Base-by-base conservation (phyloP, 2,329 filamentous ascomycete species). In the Fusarium abutilonis region DNA sequence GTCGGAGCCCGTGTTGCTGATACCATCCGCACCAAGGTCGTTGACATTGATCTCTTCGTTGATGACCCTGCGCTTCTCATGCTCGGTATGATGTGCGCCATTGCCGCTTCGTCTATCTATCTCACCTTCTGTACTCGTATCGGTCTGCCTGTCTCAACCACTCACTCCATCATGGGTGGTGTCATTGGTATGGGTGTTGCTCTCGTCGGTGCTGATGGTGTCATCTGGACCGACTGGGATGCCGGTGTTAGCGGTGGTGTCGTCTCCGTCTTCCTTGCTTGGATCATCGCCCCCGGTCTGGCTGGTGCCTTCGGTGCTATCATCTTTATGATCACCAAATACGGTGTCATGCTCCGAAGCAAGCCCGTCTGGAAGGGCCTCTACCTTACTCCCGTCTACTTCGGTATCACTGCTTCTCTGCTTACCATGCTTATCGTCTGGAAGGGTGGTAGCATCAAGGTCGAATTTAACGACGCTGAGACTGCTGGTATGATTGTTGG, bases 21-120 rank as follows among this genome's bases (percentile, higher is more conserved):
- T 55, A 88, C 86, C 6, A 88, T 88, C 73, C 82, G 84, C 56
- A 87, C 84, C 65, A 84, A 84, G 56, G 82, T 88, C 55, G 83
- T 88, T 68, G 77, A 79, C 49, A 80, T 79, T 43, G 63, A 74
- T 1, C 75, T 76, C 11, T 88, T 86, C 70, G 67, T 74, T 1
- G 67, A 74, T 3, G 74, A 81, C n/a, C 83, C 86, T 2, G 79
- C 77, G 2, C 73, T 85, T 2, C 79, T 86, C 9, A 86, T 87
- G 83, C 77, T 87, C 8, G 83, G 81, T 40, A 86, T 86, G 82
- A 79, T 82, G 28, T 85, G 83, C 69, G 84, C 83, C 64, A 78
- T 85, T 42, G 72, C 79, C 52, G 79, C 80, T 15, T 85, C 83
- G 1, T 81, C 84, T 0, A 49, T 79, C 13, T 88, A 84, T 75